Conservation (phyloP, 352 stramenopile species). For the Phytopythium litorale region DNA sequence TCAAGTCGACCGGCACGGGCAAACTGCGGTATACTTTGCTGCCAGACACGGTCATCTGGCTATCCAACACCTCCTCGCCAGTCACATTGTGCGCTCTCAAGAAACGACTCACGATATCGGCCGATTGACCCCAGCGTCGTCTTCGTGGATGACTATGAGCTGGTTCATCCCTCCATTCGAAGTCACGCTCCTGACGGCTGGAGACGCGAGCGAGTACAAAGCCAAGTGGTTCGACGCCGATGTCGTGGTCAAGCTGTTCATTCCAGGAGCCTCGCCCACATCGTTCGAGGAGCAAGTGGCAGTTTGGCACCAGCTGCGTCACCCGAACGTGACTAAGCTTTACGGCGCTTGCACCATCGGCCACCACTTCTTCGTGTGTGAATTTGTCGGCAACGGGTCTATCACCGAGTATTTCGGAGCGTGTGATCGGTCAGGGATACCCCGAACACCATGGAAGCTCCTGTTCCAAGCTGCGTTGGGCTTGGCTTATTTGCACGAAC, state of each 20-base stretch:
- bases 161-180: constrained; percentile 7
- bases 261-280: not conserved
- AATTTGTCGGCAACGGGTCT: constrained; percentile 5
- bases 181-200: not conserved
- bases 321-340: constrained; percentile 12
- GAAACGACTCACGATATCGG: not conserved
- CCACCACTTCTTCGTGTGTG: constrained; percentile 6
- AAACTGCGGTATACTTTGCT: not conserved
- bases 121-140: not conserved
- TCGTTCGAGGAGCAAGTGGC: constrained; percentile 11
- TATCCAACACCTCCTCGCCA: not conserved
- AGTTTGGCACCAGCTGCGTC: constrained; percentile 12
- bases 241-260: constrained; percentile 13
- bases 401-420: constrained; percentile 2
- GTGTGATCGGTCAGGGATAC: not conserved
- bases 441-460: constrained; percentile 5
- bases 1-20: not conserved
- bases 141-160: not conserved
- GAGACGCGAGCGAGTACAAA: not conserved
- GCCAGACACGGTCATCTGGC: not conserved
- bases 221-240: constrained; percentile 11
- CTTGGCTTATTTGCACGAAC: constrained; percentile 11
- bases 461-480: constrained; percentile 11
- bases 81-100: not conserved
- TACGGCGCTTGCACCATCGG: constrained; percentile 9